Evolutionary conservation across 192 early-diverging fungal species (phyloP).

Genomic region (Rhizophagus clarus): DNA sequence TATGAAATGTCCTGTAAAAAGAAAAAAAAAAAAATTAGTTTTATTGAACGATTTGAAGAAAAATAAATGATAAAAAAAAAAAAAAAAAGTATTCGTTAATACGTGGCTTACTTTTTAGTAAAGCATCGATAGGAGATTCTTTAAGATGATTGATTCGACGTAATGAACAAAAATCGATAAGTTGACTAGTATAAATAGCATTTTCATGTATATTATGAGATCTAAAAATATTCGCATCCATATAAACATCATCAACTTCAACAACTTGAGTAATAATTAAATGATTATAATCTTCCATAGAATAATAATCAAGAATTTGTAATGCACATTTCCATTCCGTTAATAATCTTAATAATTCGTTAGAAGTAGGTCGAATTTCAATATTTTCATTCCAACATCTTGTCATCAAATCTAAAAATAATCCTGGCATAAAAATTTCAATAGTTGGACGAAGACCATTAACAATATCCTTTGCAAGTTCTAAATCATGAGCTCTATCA

Average conservation of each 20-base stretch:
- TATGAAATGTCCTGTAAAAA: neutral
- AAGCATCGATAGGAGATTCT: neutral
- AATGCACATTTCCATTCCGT: neutral
- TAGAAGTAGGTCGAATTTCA: neutral
- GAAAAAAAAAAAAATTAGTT: neutral
- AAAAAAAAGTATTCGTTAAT: no score
- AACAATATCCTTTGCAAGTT: neutral
- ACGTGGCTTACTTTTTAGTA: neutral
- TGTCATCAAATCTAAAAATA: neutral
- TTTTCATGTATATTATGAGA: neutral
- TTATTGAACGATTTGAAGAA: neutral
- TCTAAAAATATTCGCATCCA: neutral
- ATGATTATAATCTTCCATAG: neutral
- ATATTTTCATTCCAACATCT: neutral
- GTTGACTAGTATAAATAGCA: neutral
- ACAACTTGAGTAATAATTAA: neutral
- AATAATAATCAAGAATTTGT: neutral
- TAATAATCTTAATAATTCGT: neutral
- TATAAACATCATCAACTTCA: neutral
- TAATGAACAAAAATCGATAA: neutral
- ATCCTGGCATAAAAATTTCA: neutral
- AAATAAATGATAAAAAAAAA: no score
- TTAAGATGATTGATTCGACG: neutral
- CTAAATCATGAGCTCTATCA: neutral
- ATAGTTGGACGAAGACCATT: constrained; percentile 4